A percentile compares a stretch with the other conserved stretches of the same genome.
These are phyloP conservation scores for Alternaria angustiovoidea DNA, from an alignment of 2,329 filamentous ascomycete genomes.

Conservation along the genomic window DNA sequence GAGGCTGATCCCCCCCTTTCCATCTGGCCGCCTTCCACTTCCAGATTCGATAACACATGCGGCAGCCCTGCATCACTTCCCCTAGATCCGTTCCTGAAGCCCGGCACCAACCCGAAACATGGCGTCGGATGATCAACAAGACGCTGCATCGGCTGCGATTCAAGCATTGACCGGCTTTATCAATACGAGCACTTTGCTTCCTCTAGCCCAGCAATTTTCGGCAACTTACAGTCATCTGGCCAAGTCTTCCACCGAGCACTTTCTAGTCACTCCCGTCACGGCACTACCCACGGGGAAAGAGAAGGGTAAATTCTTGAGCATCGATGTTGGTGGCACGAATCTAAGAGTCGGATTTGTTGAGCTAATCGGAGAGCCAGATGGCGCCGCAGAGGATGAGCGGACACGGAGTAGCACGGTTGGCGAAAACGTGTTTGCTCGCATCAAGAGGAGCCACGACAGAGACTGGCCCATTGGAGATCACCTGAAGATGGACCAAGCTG, in stretches of 20 bases:
- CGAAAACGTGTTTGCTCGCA: conserved; percentile 45
- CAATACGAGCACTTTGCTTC: conserved; percentile 41
- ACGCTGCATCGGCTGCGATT: conserved; percentile 26
- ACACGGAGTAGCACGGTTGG: conserved; percentile 30
- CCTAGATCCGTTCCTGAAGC: conserved; percentile 1
- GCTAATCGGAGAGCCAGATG: conserved; percentile 58
- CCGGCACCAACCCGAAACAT: conserved; percentile 22
- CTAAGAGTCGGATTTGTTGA: conserved; percentile 74
- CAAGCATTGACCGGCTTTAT: conserved; percentile 46
- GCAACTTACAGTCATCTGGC: conserved; percentile 47
- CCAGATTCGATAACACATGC: conserved; percentile 6
- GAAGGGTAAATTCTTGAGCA: conserved; percentile 65
- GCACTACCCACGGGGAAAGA: conserved; percentile 63
- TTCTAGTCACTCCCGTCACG: conserved; percentile 52
- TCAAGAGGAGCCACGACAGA: conserved; percentile 70
- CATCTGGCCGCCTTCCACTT: not conserved
- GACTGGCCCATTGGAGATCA: conserved; percentile 78
- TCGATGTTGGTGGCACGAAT: conserved; percentile 70
- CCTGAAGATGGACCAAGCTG: conserved; percentile 76
- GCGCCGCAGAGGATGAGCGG: conserved; percentile 17
- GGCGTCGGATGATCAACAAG: conserved; percentile 19
- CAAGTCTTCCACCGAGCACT: conserved; percentile 49
- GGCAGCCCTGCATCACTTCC: conserved; percentile 11
- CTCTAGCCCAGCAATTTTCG: conserved; percentile 47
- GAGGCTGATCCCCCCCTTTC: not conserved